Base-by-base conservation (phyloP, 768 basidiomycete genomes). In the Rhizopogon vinicolor region DNA sequence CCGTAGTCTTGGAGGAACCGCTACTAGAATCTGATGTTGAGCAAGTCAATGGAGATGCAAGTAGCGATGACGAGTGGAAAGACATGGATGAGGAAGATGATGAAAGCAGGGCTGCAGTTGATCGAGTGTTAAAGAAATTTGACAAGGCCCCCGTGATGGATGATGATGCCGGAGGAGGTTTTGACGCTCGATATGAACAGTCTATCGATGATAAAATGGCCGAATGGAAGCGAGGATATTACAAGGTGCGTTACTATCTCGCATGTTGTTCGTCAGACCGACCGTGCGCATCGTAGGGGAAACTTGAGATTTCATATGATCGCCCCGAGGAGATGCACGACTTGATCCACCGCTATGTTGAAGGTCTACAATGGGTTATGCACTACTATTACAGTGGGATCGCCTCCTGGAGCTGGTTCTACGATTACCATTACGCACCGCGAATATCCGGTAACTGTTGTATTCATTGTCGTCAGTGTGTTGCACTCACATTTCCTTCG, bases 361-460 rank as follows among this genome's bases (percentile, higher is more conserved):
- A 98, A 67, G 97, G 97, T 1, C 72, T 99, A 58, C 97, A 99
- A 66, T 98, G 96, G 97, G 93, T 98, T 33, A 91, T 99, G 89
- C 90, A 93, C 66, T 99, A 99, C 70, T 99, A 99, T 69, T 98
- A 98, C 69, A 84, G 89, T 58, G 97, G 97, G 5, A 94, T 98
- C 16, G 90, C 93, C 5, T 95, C 93, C 14, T 99, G 97, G 97
- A 83, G 91, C 19, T 98, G 97, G 97, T 99, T 96, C 75, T 98
- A 98, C 73, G 77, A 95, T 69, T 98, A 98, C 68, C 96, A 99
- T 67, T 99, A 95, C 68, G 90, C 97, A 0, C 97, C 97, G 19
- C 85, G 94, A 29, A 98, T 98, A 53, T 93, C 93, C 18, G 96
- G 96, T 95, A 63, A 52, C 79, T 66, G 14, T 14, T 18, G 39